These are phyloP conservation scores for Aspergillus tanneri DNA, from an alignment of 2,329 filamentous ascomycete species.

Conservation along the genomic window DNA sequence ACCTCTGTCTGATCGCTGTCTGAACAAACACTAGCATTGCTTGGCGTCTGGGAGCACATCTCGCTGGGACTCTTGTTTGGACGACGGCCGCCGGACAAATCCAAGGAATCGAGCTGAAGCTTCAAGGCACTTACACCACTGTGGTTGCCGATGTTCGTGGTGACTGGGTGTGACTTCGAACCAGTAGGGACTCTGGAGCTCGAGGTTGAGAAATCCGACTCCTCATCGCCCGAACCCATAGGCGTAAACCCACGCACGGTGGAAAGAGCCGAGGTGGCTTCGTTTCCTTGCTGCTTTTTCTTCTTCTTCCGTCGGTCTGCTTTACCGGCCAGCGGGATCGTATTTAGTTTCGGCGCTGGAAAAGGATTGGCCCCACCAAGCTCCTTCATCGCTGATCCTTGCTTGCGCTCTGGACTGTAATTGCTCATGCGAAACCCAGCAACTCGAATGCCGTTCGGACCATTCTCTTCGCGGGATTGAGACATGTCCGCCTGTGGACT, in stretches of 20 bases:
- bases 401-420: conserved; percentile 25
- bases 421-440: conserved; percentile 31
- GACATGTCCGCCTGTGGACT: conserved; percentile 37
- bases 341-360: conserved; percentile 30
- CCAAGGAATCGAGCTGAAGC: conserved; percentile 75
- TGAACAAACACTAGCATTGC: conserved; percentile 60
- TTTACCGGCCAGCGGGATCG: conserved; percentile 27
- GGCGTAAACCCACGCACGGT: conserved; percentile 48
- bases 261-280: conserved; percentile 35
- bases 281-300: conserved; percentile 39
- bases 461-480: conserved; percentile 24
- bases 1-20: conserved; percentile 66
- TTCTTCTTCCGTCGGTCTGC: conserved; percentile 37
- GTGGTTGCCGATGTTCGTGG: conserved; percentile 41
- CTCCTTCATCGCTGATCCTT: conserved; percentile 13
- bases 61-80: conserved; percentile 56
- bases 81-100: conserved; percentile 61
- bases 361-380: conserved; percentile 27
- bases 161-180: conserved; percentile 30
- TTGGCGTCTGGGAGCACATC: conserved; percentile 47
- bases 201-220: conserved; percentile 45
- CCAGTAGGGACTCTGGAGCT: conserved; percentile 38
- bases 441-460: conserved; percentile 22
- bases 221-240: conserved; percentile 46
- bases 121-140: conserved; percentile 82